Base-by-base conservation (phyloP, 2,329 filamentous ascomycete species). In the Geoglossum cookeanum region DNA sequence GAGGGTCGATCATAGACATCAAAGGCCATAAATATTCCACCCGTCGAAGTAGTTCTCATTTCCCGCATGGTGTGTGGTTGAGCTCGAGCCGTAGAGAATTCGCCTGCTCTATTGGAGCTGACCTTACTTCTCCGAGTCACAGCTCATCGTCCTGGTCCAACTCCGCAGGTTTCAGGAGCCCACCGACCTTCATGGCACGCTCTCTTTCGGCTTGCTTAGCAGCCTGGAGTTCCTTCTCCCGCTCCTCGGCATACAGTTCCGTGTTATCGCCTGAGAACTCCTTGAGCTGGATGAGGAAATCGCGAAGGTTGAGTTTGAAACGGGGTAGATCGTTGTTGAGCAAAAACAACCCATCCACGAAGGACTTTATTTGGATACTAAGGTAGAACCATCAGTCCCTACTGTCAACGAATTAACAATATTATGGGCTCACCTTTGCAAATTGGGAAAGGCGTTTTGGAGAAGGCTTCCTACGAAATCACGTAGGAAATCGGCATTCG, bases 181-280 rank as follows among this genome's bases (percentile, higher is more conserved):
- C 92, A 63, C 92, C 90, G 58, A 98, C 88, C 77, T 95, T 97
- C 73, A 91, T 87, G 61, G 87, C 83, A 63, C 91, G 84, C 71
- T 96, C 88, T 65, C 90, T 83, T 69, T 98, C 94, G 27, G 88
- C 86, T 54, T 85, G 83, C 69, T 90, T 88, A 52, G 86, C 87
- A 64, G 91, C 87, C 62, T 81, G 82, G 60, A 91, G 84, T 61
- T 89, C 88, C 69, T 94, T 85, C 71, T 98, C 92, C 70, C 94
- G 89, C 70, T 98, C 92, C 59, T 95, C 90, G 3, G 86, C 82
- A 70, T 85, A 98, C 8, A 98, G 78, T 67, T 98, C 92, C 0
- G 91, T 81, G 65, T 97, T 96, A 71, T 98, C 92, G 56, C 87
- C 92, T 0, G 88, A 83, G 65, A 97, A 98, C 71, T 98, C 94